These are phyloP conservation scores for Hypomontagnella monticulosa DNA, from an alignment of 495 filamentous ascomycete species.

Conservation along the genomic window DNA sequence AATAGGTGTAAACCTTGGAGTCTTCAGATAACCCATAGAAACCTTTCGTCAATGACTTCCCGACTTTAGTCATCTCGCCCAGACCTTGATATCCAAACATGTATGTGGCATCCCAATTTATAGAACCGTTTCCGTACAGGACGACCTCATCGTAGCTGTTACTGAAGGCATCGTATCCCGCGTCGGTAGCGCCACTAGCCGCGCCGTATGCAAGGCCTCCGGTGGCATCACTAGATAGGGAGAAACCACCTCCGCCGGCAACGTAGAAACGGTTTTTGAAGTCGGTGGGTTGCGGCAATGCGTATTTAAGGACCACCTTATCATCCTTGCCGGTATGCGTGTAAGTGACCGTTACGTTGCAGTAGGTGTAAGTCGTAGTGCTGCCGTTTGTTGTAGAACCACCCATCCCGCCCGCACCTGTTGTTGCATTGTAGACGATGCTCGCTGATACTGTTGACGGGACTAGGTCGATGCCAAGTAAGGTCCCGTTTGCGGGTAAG, in stretches of 20 bases:
- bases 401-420: constrained; percentile 14
- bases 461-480: constrained; percentile 37
- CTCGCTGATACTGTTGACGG: constrained; percentile 36
- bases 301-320: constrained; percentile 36
- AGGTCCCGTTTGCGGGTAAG: constrained; percentile 33
- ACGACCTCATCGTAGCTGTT: constrained; percentile 47
- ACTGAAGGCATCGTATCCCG: constrained; percentile 57
- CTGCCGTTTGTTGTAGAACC: background rate
- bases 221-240: constrained; percentile 29
- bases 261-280: constrained; percentile 43
- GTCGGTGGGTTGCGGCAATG: constrained; percentile 35
- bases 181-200: constrained; percentile 55
- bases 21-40: constrained; percentile 48
- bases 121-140: constrained; percentile 54
- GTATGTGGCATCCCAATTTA: constrained; percentile 54
- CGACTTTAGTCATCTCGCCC: constrained; percentile 44
- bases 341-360: constrained; percentile 51
- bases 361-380: constrained; percentile 45
- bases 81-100: constrained; percentile 55
- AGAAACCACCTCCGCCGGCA: constrained; percentile 38
- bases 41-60: constrained; percentile 43
- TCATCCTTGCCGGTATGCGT: constrained; percentile 49
- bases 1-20: constrained; percentile 61
- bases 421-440: constrained; percentile 36
- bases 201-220: constrained; percentile 56